phyloP scores from a whole-genome alignment of 192 early-diverging fungal species.

The Phycomyces nitens region DNA sequence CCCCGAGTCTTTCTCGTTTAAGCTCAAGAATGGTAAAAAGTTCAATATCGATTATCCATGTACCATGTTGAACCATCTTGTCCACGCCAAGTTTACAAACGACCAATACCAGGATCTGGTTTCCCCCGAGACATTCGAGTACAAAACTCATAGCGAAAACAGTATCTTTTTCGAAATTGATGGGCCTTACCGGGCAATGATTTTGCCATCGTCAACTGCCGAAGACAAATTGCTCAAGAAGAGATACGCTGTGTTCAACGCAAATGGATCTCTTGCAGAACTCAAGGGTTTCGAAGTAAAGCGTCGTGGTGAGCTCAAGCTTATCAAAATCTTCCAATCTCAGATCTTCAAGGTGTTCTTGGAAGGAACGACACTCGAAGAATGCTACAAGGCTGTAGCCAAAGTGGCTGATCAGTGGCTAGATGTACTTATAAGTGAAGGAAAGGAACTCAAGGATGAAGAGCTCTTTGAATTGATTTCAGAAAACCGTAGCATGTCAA shows the following conservation, averaged over 20 bases:
- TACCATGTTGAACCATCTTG: slow-evolving; percentile 96
- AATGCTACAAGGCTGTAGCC: slow-evolving; percentile 90
- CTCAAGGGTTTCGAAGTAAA: slow-evolving; percentile 99
- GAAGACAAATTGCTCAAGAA: slow-evolving; percentile 97
- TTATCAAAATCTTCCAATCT: slow-evolving; percentile 98
- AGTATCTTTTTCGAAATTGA: slow-evolving; percentile 99
- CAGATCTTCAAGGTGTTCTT: slow-evolving; percentile 93
- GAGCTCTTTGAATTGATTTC: slow-evolving; percentile 96
- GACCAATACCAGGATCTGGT: slow-evolving; percentile 91
- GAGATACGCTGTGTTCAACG: slow-evolving; percentile 96
- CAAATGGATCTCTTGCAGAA: slow-evolving; percentile 91
- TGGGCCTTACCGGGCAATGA: slow-evolving; percentile 98
- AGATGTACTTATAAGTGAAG: slow-evolving; percentile 87
- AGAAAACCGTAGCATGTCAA: slow-evolving; percentile 96
- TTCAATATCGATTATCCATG: slow-evolving; percentile 94
- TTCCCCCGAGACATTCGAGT: slow-evolving; percentile 55
- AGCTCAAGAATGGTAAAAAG: slow-evolving; percentile 72
- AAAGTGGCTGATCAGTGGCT: slow-evolving; percentile 92
- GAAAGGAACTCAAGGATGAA: slow-evolving; percentile 70
- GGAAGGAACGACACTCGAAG: slow-evolving; percentile 76
- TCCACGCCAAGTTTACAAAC: slow-evolving; percentile 95
- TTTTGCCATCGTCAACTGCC: slow-evolving; percentile 90
- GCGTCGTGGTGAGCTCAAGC: slow-evolving; percentile 94
- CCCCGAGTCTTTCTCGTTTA: slow-evolving; percentile 90
- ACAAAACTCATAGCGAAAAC: slow-evolving; percentile 80